Conservation (phyloP, 306 rosid genomes). For the Nissolia schottii region DNA sequence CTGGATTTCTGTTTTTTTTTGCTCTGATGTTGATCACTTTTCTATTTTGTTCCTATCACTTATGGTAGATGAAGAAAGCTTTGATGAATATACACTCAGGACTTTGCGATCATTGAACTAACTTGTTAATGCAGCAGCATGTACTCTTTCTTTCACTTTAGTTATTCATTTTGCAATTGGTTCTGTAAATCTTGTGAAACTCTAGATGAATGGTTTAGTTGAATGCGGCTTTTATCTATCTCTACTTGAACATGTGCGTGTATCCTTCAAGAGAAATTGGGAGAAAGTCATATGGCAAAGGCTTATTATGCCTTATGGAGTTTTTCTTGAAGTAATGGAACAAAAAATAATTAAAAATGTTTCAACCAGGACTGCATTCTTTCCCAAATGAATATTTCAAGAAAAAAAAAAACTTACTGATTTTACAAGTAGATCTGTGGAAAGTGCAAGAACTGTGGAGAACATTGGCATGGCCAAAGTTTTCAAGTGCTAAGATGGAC, state of each 20-base stretch:
- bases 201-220: not conserved
- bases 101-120: slow-evolving; percentile 24
- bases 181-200: not conserved
- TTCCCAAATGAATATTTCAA: too few relatives aligned
- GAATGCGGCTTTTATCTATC: not conserved
- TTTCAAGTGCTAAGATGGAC: too few relatives aligned
- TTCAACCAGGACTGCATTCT: too few relatives aligned
- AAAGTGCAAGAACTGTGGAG: too few relatives aligned
- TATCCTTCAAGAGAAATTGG: not conserved
- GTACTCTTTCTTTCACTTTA: not conserved
- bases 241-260: not conserved
- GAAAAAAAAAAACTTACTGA: too few relatives aligned
- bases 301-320: not conserved
- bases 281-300: not conserved
- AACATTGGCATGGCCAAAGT: too few relatives aligned
- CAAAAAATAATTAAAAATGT: too few relatives aligned
- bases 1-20: slow-evolving; percentile 28
- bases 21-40: slow-evolving; percentile 12
- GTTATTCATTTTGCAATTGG: not conserved
- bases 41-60: slow-evolving; percentile 17
- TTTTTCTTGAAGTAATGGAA: not conserved
- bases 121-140: slow-evolving; percentile 18
- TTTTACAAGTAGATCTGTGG: too few relatives aligned
- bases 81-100: slow-evolving; percentile 32
- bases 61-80: slow-evolving; percentile 33